Conservation (phyloP, 2,329 filamentous ascomycete genomes). For the Chaetomiaceae sp. region DNA sequence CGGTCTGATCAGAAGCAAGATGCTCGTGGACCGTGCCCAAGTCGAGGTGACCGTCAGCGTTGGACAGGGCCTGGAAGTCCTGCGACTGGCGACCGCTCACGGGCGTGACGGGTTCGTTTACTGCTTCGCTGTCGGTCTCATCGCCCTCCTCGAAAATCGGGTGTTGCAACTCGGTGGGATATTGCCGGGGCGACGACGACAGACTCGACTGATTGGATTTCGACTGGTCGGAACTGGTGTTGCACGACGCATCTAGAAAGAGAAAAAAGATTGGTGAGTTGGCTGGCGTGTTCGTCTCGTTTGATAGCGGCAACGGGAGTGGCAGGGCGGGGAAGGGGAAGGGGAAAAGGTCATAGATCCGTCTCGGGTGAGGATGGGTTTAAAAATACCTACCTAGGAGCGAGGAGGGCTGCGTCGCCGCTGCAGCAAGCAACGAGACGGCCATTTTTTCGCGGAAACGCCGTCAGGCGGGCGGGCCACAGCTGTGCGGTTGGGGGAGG, state of each 20-base stretch:
- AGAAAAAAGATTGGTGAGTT: constrained; percentile 18
- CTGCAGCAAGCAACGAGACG: constrained; percentile 28
- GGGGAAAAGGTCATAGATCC: no score
- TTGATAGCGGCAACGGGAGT: no score
- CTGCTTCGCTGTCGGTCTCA: constrained; percentile 56
- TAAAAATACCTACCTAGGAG: constrained; percentile 33
- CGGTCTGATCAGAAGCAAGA: constrained; percentile 22
- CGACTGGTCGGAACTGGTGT: constrained; percentile 18
- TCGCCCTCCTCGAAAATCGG: constrained; percentile 55
- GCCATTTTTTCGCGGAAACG: constrained; percentile 27
- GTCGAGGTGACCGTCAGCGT: constrained; percentile 26
- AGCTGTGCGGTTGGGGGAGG: background rate
- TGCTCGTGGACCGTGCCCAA: constrained; percentile 29
- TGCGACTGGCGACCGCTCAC: constrained; percentile 54
- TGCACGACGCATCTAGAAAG: constrained; percentile 14
- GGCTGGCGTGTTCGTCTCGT: constrained; percentile 8
- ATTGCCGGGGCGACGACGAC: constrained; percentile 43
- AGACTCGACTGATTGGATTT: constrained; percentile 28
- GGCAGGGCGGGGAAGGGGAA: constrained; percentile 5
- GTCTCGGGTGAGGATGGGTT: constrained; percentile 17
- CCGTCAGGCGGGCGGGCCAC: constrained; percentile 4
- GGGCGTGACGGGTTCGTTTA: constrained; percentile 58
- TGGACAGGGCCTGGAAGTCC: constrained; percentile 42
- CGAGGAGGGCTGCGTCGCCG: constrained; percentile 28
- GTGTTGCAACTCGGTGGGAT: constrained; percentile 45